Evolutionary conservation across 768 basidiomycete genomes (phyloP).

Genomic region (Kwoniella sp.): DNA sequence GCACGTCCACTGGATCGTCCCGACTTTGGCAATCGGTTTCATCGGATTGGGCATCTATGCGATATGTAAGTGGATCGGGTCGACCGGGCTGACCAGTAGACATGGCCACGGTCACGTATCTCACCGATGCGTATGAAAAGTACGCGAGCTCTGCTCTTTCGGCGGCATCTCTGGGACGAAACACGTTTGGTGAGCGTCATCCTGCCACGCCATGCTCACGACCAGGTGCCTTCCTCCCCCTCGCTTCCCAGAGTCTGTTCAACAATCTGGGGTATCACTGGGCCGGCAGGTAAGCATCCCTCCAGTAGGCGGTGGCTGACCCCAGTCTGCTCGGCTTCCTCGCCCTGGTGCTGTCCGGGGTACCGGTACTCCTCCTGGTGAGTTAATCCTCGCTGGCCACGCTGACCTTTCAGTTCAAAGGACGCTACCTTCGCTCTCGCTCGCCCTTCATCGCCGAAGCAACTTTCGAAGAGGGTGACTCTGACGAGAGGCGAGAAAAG

Average conservation of each 20-base stretch:
- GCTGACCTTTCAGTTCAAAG: constrained; percentile 1
- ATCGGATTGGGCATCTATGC: constrained; percentile 19
- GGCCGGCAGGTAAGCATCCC: background rate
- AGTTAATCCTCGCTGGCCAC: background rate
- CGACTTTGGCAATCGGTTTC: constrained; percentile 6
- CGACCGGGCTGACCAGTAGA: background rate
- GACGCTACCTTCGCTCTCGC: background rate
- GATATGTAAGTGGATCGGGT: constrained; percentile 3
- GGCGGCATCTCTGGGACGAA: constrained; percentile 6
- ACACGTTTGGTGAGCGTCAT: background rate
- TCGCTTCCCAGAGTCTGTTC: constrained; percentile 4
- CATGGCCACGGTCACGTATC: constrained; percentile 9
- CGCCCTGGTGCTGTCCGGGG: constrained; percentile 1
- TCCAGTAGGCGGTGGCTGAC: background rate
- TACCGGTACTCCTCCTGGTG: constrained; percentile 7
- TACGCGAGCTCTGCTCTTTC: constrained; percentile 9
- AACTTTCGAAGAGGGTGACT: constrained; percentile 2
- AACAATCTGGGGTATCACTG: constrained; percentile 10
- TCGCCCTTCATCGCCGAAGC: constrained; percentile 5
- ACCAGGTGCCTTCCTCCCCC: constrained; percentile 8
- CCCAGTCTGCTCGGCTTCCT: constrained; percentile 11
- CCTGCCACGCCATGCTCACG: background rate
- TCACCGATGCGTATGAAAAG: constrained; percentile 12
- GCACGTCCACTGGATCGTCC: constrained; percentile 13
- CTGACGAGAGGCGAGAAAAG: background rate